A percentile compares a stretch with the other conserved stretches of the same genome.
Evolutionary conservation across 139 green algal genomes (phyloP).

Genomic region (Pedinophyceae sp.): DNA sequence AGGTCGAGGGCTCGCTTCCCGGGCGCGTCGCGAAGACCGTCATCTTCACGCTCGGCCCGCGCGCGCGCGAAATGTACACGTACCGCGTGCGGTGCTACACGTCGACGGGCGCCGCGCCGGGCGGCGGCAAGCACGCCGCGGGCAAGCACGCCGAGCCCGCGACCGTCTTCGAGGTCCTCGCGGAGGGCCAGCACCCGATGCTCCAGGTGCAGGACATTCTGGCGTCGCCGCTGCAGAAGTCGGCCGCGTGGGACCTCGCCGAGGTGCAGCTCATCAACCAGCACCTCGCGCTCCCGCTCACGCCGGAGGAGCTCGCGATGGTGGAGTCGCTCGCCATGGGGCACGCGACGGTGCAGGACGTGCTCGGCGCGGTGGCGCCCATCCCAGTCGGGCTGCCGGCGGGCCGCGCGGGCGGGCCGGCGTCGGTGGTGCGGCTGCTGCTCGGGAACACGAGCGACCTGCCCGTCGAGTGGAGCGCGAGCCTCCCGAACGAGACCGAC

Average conservation of each 20-base stretch:
- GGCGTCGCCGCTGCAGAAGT: background rate
- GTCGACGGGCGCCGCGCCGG: no score
- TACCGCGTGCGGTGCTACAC: no score
- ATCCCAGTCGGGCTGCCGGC: background rate
- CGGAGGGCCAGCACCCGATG: background rate
- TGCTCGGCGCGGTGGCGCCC: background rate
- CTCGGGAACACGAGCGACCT: background rate
- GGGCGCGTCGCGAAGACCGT: no score
- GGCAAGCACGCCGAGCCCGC: no score
- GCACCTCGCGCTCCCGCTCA: background rate
- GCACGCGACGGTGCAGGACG: background rate
- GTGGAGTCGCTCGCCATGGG: background rate
- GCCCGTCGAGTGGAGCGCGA: background rate
- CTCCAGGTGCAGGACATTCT: constrained; percentile 1
- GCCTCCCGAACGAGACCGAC: constrained; percentile 3
- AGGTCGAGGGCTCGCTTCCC: background rate
- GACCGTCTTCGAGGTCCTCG: background rate
- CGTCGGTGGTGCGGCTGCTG: background rate
- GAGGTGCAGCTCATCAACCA: background rate
- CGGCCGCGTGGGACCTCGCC: background rate
- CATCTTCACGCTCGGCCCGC: no score
- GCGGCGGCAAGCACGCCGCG: no score
- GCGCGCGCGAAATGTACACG: no score
- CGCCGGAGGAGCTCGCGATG: background rate
- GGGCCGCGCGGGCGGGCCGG: background rate